Evolutionary conservation across 331 rosid genomes (phyloP).

Genomic region (Arachis monticola): DNA sequence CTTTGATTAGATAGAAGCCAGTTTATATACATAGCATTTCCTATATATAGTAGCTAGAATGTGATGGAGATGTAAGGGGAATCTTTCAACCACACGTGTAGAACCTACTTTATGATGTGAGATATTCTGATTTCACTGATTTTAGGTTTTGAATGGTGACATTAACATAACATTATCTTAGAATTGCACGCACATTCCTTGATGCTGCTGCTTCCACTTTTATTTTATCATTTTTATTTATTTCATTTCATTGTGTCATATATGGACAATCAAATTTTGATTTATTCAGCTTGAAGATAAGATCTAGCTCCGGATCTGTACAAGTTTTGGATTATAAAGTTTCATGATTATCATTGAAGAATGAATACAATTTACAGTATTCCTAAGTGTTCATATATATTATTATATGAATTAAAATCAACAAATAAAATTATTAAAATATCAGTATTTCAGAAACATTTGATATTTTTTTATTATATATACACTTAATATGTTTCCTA

Average conservation of each 20-base stretch:
- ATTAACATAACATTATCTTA: constrained; percentile 40
- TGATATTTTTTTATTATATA: no score
- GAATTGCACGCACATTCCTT: constrained; percentile 38
- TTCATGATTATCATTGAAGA: constrained; percentile 28
- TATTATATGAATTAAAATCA: no score
- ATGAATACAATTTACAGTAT: constrained; percentile 12
- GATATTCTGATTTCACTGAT: constrained; percentile 17
- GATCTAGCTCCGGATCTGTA: constrained; percentile 35
- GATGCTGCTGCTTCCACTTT: constrained; percentile 34
- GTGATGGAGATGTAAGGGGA: constrained; percentile 51
- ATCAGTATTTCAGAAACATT: no score
- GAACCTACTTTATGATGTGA: constrained; percentile 32
- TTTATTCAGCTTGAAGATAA: constrained; percentile 23
- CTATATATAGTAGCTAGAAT: constrained; percentile 44
- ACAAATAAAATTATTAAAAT: no score
- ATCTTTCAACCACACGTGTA: constrained; percentile 60
- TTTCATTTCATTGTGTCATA: constrained; percentile 35
- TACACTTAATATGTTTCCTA: background rate
- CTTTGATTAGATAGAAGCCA: constrained; percentile 38
- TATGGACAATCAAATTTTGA: constrained; percentile 8
- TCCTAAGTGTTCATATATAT: background rate
- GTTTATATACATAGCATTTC: constrained; percentile 28
- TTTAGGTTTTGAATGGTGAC: constrained; percentile 37
- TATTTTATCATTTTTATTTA: background rate
- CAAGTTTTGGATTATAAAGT: background rate